Evolutionary conservation across 768 basidiomycete genomes (phyloP).

Genomic region (Tricholoma hemisulphureum): DNA sequence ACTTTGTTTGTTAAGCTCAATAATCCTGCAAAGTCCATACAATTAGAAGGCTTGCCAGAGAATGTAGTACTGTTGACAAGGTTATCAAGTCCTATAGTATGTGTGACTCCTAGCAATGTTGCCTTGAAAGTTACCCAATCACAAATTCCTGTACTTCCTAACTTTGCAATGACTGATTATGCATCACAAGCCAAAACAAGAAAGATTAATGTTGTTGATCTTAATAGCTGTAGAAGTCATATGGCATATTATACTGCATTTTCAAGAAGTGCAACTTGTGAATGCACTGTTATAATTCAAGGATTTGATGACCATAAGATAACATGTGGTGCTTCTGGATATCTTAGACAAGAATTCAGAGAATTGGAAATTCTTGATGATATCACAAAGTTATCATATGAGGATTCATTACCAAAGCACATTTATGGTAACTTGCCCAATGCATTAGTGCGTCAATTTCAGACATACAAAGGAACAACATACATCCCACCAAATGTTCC

Average conservation of each 20-base stretch:
- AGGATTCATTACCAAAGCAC: background rate
- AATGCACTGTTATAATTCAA: slow-evolving; percentile 12
- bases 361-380: too few species aligned
- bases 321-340: too few species aligned
- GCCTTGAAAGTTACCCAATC: slow-evolving; percentile 4
- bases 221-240: slow-evolving; percentile 10
- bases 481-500: slow-evolving; percentile 2
- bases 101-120: too few species aligned
- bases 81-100: background rate
- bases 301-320: too few species aligned
- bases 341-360: too few species aligned
- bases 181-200: too few species aligned
- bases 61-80: slow-evolving; percentile 21
- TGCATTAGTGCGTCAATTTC: background rate
- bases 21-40: too few species aligned
- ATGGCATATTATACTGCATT: slow-evolving; percentile 30
- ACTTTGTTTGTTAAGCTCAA: too few species aligned
- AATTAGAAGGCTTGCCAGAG: slow-evolving; percentile 23
- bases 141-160: slow-evolving; percentile 14
- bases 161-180: too few species aligned
- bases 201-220: slow-evolving; percentile 1
- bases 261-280: slow-evolving; percentile 22
- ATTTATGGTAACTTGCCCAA: background rate
- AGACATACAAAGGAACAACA: background rate
- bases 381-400: background rate